Conservation (phyloP, 495 filamentous ascomycete species). For the Zalerion maritima region DNA sequence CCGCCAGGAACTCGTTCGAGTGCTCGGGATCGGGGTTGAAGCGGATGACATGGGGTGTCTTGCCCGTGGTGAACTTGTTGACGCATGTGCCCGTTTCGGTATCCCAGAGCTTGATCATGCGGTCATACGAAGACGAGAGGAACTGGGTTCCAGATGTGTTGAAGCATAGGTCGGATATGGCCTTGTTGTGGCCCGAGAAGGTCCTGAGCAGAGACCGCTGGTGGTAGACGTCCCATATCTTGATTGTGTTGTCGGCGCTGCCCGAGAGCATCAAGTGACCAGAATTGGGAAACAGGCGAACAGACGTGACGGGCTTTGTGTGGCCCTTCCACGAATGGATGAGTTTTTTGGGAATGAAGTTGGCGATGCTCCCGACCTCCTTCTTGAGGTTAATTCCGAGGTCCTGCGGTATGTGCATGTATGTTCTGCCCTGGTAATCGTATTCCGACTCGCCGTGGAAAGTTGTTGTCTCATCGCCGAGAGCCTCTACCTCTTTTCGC, state of each 20-base stretch:
- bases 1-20: slow-evolving; percentile 81
- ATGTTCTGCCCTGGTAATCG: slow-evolving; percentile 87
- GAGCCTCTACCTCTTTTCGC: slow-evolving; percentile 39
- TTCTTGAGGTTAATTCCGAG: slow-evolving; percentile 78
- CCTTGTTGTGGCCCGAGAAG: slow-evolving; percentile 80
- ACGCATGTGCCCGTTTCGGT: slow-evolving; percentile 85
- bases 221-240: slow-evolving; percentile 92
- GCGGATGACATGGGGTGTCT: slow-evolving; percentile 85
- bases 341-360: slow-evolving; percentile 86
- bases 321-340: slow-evolving; percentile 82
- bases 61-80: slow-evolving; percentile 75
- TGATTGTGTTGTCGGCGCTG: slow-evolving; percentile 74
- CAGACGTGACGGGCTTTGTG: slow-evolving; percentile 68
- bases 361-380: slow-evolving; percentile 62
- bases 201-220: slow-evolving; percentile 74
- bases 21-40: slow-evolving; percentile 74
- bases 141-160: slow-evolving; percentile 69
- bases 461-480: slow-evolving; percentile 62
- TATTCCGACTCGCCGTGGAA: slow-evolving; percentile 72
- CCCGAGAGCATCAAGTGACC: slow-evolving; percentile 82
- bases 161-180: slow-evolving; percentile 82
- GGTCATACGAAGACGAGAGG: slow-evolving; percentile 83
- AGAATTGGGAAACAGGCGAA: slow-evolving; percentile 75
- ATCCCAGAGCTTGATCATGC: slow-evolving; percentile 95
- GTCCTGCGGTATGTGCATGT: slow-evolving; percentile 94